Base-by-base conservation (phyloP, 2,329 filamentous ascomycete species). In the Apiospora hydei region DNA sequence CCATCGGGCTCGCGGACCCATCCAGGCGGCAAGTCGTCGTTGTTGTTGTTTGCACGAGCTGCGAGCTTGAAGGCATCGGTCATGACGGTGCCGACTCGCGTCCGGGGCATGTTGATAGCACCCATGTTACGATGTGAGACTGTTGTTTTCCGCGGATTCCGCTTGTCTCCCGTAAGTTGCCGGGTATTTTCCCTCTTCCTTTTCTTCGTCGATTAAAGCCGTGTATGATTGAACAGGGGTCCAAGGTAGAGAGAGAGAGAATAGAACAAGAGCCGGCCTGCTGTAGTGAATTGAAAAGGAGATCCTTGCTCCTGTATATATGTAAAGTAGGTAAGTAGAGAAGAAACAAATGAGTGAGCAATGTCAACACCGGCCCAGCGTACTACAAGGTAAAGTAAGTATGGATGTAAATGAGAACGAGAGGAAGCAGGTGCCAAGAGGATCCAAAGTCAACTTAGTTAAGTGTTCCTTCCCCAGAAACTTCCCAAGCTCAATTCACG, bases 11-110 rank as follows among this genome's bases (percentile, higher is more conserved):
- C 2, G 34, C 57, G 57, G 2, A 69, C 68, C 68, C 68, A 69
- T 51, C 68, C 68, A 10, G 68, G 68, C 18, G 46, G 46, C 21
- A 57, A 21, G 24, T 69, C 68, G 24, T 69, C 68, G 68, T 69
- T 53, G 68, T 69, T 53, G 68, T 69, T 51, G 46, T 43, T 69
- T 8, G 47, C 46, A 3, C 68, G 68, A 26, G 30, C n/a, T 26
- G 16, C 7, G 26, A 69, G 38, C n/a, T 69, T 57, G 18, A 69
- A 26, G 4, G 68, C 47, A 24, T 69, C 68, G 30, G 41, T 69
- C 68, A 69, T 57, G 46, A 69, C 68, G n/a, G 68, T 69, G 38
- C 68, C 47, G 30, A 69, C 68, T 13, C 68, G 47, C 38, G n/a
- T 18, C 68, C 68, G 34, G 24, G 47, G 34, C 68, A 69, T 57